Percentiles rank a stretch among this genome's conserved stretches.
Conservation (phyloP, 2,329 filamentous ascomycete genomes). For the Trichoderma sp. region DNA sequence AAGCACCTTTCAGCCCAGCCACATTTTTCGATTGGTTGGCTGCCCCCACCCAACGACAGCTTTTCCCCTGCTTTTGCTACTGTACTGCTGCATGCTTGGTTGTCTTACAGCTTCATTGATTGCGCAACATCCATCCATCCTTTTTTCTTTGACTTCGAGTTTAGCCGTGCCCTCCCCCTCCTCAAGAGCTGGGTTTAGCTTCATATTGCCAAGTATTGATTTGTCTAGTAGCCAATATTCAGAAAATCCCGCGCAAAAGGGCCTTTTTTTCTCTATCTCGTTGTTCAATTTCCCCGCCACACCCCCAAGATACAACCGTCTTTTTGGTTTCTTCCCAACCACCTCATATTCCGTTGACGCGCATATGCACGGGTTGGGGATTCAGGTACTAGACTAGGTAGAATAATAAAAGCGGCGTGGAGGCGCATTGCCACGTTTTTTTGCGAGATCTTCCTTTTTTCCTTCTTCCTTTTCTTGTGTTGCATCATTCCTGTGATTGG, state of each 20-base stretch:
- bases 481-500: neutral
- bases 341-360: slow-evolving; percentile 10
- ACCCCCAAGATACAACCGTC: neutral
- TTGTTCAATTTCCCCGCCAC: neutral
- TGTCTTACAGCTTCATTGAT: neutral
- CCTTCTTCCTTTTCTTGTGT: neutral
- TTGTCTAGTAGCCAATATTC: neutral
- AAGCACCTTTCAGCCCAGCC: neutral
- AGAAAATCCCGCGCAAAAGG: neutral
- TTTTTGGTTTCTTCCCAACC: slow-evolving; percentile 10
- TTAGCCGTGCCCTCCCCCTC: neutral
- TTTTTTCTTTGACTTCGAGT: neutral
- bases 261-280: neutral
- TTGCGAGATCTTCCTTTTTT: neutral
- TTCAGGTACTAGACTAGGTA: neutral
- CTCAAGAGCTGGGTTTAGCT: neutral
- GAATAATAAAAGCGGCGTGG: neutral
- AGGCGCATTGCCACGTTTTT: slow-evolving; percentile 13
- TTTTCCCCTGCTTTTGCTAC: neutral
- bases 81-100: neutral
- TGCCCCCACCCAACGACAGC: neutral
- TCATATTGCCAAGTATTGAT: neutral
- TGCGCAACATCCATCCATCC: neutral
- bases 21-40: neutral
- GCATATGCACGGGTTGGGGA: neutral